Evolutionary conservation across 495 filamentous ascomycete species (phyloP).

Genomic region (Cladorrhinum samala): DNA sequence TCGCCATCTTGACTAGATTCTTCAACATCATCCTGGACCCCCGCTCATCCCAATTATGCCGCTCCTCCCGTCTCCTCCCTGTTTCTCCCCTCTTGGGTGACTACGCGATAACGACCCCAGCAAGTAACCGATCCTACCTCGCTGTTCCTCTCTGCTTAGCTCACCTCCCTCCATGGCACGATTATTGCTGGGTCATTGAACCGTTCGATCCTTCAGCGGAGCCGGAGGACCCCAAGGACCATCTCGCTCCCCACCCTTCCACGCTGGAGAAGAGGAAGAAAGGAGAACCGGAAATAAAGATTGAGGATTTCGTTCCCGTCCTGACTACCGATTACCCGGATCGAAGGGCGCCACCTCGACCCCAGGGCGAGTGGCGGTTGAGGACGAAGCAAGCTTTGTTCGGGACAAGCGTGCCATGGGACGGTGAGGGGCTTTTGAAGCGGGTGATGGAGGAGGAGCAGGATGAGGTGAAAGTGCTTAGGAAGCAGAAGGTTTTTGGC

Average conservation of each 20-base stretch:
- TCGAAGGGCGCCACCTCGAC: slow-evolving; percentile 3
- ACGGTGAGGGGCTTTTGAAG: neutral
- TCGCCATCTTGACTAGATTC: neutral
- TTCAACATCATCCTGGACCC: slow-evolving; percentile 16
- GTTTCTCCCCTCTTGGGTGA: neutral
- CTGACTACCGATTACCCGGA: slow-evolving; percentile 12
- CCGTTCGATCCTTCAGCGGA: slow-evolving; percentile 15
- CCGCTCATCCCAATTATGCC: slow-evolving; percentile 8
- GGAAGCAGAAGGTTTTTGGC: slow-evolving; percentile 21
- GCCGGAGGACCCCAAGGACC: slow-evolving; percentile 1
- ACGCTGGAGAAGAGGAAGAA: neutral
- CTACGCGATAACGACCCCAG: neutral
- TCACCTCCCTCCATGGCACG: slow-evolving; percentile 9
- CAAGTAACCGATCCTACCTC: slow-evolving; percentile 12
- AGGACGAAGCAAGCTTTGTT: slow-evolving; percentile 8
- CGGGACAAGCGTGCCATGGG: neutral
- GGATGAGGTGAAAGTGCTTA: slow-evolving; percentile 9
- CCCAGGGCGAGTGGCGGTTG: slow-evolving; percentile 9
- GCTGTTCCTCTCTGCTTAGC: slow-evolving; percentile 13
- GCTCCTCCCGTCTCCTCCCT: slow-evolving; percentile 4
- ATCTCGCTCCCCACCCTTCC: neutral
- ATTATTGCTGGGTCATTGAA: slow-evolving; percentile 18
- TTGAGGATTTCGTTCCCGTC: slow-evolving; percentile 14
- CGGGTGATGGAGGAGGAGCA: neutral
- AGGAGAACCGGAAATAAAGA: neutral